Evolutionary conservation across 2,329 filamentous ascomycete species (phyloP), one percentile per base, ranked within the genome.

Genomic region (Periconia sp.): DNA sequence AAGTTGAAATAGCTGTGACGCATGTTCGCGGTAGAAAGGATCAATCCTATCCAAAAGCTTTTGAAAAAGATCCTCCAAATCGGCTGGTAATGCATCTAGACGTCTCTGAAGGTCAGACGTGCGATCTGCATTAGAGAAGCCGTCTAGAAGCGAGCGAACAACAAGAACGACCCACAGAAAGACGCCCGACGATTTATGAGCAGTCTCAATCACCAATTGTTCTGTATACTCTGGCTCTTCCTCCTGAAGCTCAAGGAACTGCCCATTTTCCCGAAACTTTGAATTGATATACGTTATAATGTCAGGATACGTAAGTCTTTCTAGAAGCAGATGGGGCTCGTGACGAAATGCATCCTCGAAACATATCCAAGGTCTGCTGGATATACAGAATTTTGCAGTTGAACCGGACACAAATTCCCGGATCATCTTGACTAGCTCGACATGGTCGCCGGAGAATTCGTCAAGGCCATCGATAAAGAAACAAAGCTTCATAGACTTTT

Each of bases 401-500:
- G 21, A 18, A n/a, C 9, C 12, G 4, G 12, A 12, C 7, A 17
- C 12, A 15, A 42, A 22, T 10, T 65, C 10, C 70, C 44, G 12
- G 3, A 47, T 15, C 9, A 69, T 13, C 7, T 29, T n/a, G 2
- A 50, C 31, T 10, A 52, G n/a, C 11, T 57, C 43, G 2, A 11
- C 10, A 29, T 46, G 28, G 23, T 56, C 36, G 7, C 47, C 52
- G 11, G 35, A 28, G 28, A 42, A 55, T 34, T 54, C 49, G 15
- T 55, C 52, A 5, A 57, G 25, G 11, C 54, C 54, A 30, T 57
- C 51, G 18, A 57, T 46, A 35, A 57, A 55, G 30, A 49, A 44
- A 22, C 32, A 49, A 22, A 36, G 18, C 18, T n/a, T n/a, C n/a
- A n/a, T n/a, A n/a, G n/a, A n/a, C n/a, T n/a, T n/a, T n/a, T n/a